Evolutionary conservation across 371 early-diverging fungal genomes (phyloP), one percentile per base, ranked within the genome.

Genomic region (Saksenaea oblongispora): DNA sequence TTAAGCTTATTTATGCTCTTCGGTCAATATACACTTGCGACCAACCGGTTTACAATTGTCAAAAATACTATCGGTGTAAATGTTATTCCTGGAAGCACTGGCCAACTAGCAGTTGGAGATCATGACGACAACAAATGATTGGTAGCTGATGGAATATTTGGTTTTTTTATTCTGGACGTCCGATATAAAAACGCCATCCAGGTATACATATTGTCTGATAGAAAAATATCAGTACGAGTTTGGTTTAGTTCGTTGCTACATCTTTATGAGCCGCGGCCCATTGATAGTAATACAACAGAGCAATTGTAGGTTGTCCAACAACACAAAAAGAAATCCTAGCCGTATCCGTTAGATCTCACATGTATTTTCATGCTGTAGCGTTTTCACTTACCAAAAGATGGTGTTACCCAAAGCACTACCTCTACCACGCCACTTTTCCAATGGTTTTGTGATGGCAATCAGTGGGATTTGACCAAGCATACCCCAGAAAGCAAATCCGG

Each of bases 381-480:
- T n/a, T 7, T 13, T 26, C 51, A 69, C 67, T 72, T 62, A 78
- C 95, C 96, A 95, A 67, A 95, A 95, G 34, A 95, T 82, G 14
- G 89, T 87, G 57, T 95, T 95, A 26, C 96, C 96, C n/a, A 93
- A 71, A n/a, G 89, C 90, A 22, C 89, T 86, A 47, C 85, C 90
- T 57, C 87, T 85, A 7, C 93, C 90, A 54, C 88, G 83, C 87
- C 86, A 85, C 58, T 88, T 87, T 63, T 85, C 87, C 59, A 90
- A 65, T 11, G 74, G 74, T 39, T 66, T 73, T 0, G 95, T 92
- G 22, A 91, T 62, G 34, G 87, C 84, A 61, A 96, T 92, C 61
- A 96, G 64, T 8, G 96, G 96, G 11, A 96, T 87, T 74, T 96
- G 96, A 54, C 85, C 80, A 65, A 96, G 75, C 95, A 96, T 95